Percentiles rank a stretch among this genome's conserved stretches.
phyloP scores from a whole-genome alignment of 345 rosid species.

The Moringa oleifera region DNA sequence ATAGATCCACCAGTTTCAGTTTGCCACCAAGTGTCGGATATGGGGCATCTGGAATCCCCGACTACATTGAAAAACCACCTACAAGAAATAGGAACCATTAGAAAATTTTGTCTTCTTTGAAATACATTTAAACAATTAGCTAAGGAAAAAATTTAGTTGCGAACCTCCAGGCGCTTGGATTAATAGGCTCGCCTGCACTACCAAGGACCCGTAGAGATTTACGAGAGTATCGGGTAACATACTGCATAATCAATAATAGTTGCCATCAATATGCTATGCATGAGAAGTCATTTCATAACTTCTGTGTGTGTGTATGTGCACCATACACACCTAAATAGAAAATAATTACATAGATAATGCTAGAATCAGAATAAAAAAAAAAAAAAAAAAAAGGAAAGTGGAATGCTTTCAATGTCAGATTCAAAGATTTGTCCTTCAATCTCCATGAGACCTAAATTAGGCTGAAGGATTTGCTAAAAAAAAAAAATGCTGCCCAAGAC shows the following conservation, averaged over 20 bases:
- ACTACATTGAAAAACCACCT: slow-evolving; percentile 96
- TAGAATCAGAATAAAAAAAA: too few species aligned
- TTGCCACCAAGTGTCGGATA: slow-evolving; percentile 99
- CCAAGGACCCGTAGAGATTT: slow-evolving; percentile 92
- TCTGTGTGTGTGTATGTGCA: background rate
- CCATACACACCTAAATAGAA: background rate
- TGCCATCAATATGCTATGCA: slow-evolving; percentile 14
- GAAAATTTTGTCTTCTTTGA: slow-evolving; percentile 2
- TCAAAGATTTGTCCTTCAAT: too few species aligned
- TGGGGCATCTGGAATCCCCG: slow-evolving; percentile 89
- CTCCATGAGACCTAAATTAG: too few species aligned
- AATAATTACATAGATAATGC: too few species aligned
- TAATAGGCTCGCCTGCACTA: slow-evolving; percentile 98
- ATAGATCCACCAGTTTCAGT: slow-evolving; percentile 99
- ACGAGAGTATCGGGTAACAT: slow-evolving; percentile 78
- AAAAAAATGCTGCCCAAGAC: too few species aligned
- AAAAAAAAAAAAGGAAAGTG: too few species aligned
- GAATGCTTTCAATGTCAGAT: too few species aligned
- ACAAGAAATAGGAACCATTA: slow-evolving; percentile 17
- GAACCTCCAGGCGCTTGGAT: slow-evolving; percentile 99
- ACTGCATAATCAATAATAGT: slow-evolving; percentile 42
- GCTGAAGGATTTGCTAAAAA: too few species aligned
- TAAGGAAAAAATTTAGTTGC: slow-evolving; percentile 17
- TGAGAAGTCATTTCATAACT: background rate
- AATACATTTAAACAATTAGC: slow-evolving; percentile 7